Evolutionary conservation across 805 yeast genomes (phyloP), one percentile per base, ranked within the genome.

Genomic region (Blastobotrys muscicola): DNA sequence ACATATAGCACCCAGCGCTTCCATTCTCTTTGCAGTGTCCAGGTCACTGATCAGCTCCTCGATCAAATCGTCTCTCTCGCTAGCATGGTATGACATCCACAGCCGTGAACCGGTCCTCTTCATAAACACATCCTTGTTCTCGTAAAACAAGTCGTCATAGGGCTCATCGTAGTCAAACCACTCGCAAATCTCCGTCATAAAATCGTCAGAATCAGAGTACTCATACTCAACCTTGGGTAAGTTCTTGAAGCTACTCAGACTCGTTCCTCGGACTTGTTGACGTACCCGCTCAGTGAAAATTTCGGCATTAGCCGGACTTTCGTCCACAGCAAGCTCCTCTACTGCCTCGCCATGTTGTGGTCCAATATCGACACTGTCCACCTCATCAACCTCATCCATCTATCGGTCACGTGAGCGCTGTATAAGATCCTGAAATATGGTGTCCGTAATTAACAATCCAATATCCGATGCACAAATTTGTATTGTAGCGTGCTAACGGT

Each of bases 201-300:
- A 11, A 1, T 55, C 45, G 9, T 65, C 61, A 1, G 55, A 52
- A 40, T 72, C 76, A 3, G 56, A 38, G 45, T 65, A 67, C 3
- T 60, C 54, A 60, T 72, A 79, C 4, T 67, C 60, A 4, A 78
- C 16, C 12, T 23, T 64, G 0, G 79, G 76, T 43, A 59, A 62
- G 11, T 67, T 60, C 36, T 38, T 36, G 33, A 34, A 39, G 8
- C 11, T 33, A 8, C 33, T 15, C 42, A 12, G 16, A 30, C 13
- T 33, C 33, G 5, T 30, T 43, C 41, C 39, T 29, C 42, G 48
- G 6, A 49, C 53, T 33, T 41, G 40, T 15, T 47, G 46, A 14
- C 44, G 38, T n/a, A 51, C 40, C 33, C 49, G 50, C 15, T 51
- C 50, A 4, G 51, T 50, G 33, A 51, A 49, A 20, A 20, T 20